Percentiles rank a stretch among this genome's conserved stretches.
phyloP scores from a whole-genome alignment of 345 rosid species.

The Citrus sp. region DNA sequence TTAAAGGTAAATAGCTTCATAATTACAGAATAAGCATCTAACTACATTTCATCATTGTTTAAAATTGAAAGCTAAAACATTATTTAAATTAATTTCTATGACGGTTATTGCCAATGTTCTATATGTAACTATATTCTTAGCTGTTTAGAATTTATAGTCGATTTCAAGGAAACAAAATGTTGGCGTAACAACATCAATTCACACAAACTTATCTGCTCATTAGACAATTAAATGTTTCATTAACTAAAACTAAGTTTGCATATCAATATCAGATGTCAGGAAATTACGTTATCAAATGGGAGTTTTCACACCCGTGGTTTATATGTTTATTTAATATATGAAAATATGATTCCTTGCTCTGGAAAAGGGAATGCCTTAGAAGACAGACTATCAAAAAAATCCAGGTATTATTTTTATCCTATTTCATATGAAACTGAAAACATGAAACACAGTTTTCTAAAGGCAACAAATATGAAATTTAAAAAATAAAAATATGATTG shows the following conservation, averaged over 20 bases:
- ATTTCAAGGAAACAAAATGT: background rate
- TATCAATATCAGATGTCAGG: background rate
- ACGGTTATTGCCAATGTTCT: background rate
- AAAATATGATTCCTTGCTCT: background rate
- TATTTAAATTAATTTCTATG: background rate
- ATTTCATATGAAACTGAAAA: background rate
- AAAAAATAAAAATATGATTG: background rate
- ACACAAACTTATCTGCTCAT: background rate
- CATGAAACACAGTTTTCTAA: background rate
- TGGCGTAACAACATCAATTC: background rate
- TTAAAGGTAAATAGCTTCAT: conserved; percentile 11
- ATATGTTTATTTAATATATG: background rate
- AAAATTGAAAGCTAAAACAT: background rate
- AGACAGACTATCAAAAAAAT: background rate
- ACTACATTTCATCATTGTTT: background rate
- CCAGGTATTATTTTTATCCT: background rate
- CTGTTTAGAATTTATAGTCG: background rate
- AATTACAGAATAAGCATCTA: background rate
- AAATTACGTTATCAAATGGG: background rate
- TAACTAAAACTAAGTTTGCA: background rate
- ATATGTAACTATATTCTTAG: background rate
- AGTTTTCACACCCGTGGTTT: background rate
- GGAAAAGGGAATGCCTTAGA: background rate
- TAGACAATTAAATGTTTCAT: background rate
- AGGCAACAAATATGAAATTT: background rate